Base-by-base conservation (phyloP, 2,329 filamentous ascomycete species). In the Epichloe scottii region DNA sequence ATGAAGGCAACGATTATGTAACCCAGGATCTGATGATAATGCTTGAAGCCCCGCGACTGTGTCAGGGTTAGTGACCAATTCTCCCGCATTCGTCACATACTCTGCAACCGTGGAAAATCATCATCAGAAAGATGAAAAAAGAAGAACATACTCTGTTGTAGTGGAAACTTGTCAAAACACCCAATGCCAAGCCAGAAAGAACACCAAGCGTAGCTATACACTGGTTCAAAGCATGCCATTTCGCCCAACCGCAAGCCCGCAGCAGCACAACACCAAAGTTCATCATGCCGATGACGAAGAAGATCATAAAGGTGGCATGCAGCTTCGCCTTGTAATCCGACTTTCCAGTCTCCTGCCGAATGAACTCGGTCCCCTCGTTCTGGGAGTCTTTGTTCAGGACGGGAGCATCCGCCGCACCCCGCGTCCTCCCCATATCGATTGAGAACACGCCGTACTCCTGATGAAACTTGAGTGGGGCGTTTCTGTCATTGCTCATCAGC, bases 21-120 rank as follows among this genome's bases (percentile, higher is more conserved):
- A 8, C 81, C 81, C 51, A 84, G 65, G 47, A 83, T 68, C 58
- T 83, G 79, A 58, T 84, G 81, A 8, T 70, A 64, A 1, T 71
- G 71, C 43, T 70, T 71, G 63, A 79, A 78, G 10, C 66, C 64
- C 47, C 72, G 75, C 17, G 77, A 77, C 75, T 80, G 41, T 47
- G 38, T 53, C 17, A 48, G 46, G 15, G 38, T 49, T 37, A 49
- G 47, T 19, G 38, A 19, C 7, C 12, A 14, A 43, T 7, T 21
- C 40, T 11, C 40, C 21, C n/a, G 10, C 35, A 38, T 38, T 6
- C 12, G 7, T 11, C 35, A 8, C 35, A 14, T 21, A 19, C n/a
- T 17, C 17, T 41, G 4, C n/a, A 17, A 19, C 17, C 39, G 21
- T 19, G 17, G 21, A 15, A 17, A 15, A 21, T 7, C n/a, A n/a